Conservation (phyloP, 2,329 filamentous ascomycete species). For the Lachnellula suecica region DNA sequence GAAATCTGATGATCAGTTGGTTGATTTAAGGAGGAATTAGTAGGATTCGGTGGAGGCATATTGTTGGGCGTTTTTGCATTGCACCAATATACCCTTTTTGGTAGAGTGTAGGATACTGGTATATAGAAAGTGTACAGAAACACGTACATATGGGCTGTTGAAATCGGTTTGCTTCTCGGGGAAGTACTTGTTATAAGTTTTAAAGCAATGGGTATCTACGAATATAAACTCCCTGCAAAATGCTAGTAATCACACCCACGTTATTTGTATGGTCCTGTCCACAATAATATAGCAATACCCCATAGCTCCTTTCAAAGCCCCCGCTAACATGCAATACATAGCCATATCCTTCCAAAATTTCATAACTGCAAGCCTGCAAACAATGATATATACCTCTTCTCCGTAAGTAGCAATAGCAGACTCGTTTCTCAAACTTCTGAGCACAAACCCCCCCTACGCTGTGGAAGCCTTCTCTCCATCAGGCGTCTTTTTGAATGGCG, state of each 20-base stretch:
- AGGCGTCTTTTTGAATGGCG: slow-evolving; percentile 1
- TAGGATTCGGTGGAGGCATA: too few species aligned
- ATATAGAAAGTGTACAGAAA: not conserved
- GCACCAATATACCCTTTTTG: slow-evolving; percentile 62
- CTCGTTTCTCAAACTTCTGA: not conserved
- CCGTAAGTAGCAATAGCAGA: not conserved
- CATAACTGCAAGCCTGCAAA: slow-evolving; percentile 14
- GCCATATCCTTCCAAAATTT: slow-evolving; percentile 31
- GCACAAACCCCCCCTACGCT: not conserved
- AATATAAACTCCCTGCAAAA: not conserved
- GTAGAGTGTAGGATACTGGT: slow-evolving; percentile 42
- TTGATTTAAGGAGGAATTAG: slow-evolving; percentile 4
- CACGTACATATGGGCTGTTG: not conserved
- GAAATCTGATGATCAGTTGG: slow-evolving; percentile 10
- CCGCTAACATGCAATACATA: slow-evolving; percentile 44
- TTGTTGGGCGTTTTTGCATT: slow-evolving; percentile 55
- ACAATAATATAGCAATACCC: slow-evolving; percentile 57
- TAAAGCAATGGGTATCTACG: not conserved
- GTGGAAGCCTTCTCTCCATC: slow-evolving; percentile 21
- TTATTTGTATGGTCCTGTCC: not conserved
- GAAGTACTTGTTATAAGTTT: not conserved
- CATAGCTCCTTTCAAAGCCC: slow-evolving; percentile 68
- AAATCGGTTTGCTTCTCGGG: not conserved
- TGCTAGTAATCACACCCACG: not conserved
- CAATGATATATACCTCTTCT: not conserved